Base-by-base conservation (phyloP, 352 stramenopile species). In the Phytophthora kernoviae region DNA sequence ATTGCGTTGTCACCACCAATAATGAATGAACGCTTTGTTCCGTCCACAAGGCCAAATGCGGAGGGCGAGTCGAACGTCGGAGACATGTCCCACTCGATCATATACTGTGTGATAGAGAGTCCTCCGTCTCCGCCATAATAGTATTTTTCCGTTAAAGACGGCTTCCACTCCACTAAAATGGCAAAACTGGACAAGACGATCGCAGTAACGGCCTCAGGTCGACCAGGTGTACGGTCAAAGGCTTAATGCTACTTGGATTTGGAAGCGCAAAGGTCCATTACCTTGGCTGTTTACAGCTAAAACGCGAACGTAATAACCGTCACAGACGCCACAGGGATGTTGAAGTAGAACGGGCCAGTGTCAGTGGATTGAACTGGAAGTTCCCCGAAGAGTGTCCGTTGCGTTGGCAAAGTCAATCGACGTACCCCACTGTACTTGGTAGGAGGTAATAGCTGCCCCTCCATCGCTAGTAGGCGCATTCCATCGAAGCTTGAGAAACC, bases 71-170 rank as follows among this genome's bases (percentile, higher is more conserved):
- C 89, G 69, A 98, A 98, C 21, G 84, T 76, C 17, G 59, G 57
- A 30, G 84, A 93, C 37, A 54, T 83, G 47, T 98, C 93, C 96
- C 96, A 99, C 58, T 99, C 96, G 18, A 99, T 73, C 68, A 98
- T 88, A 70, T 99, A 99, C 52, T 97, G 84, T 21, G 93, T 96
- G 40, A 98, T 97, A 5, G 89, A 73, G 20, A 94, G 76, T 4
- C 96, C 96, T 3, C 94, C 96, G 62, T 97, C 77, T 4, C 94
- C 94, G 6, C 93, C 91, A 64, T 94, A 99, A 24, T 88, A 90
- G 5, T 79, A 69, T 45, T 94, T 87, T 24, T 93, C 70, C 5
- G 73, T 69, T 12, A 88, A 90, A 22, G 96, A 96, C 39, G 81
- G 56, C 12, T 87, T 65, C 96, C 96, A 99, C 39, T 86, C 74